phyloP scores from a whole-genome alignment of 352 stramenopile species.

The Blastocystis sp. region DNA sequence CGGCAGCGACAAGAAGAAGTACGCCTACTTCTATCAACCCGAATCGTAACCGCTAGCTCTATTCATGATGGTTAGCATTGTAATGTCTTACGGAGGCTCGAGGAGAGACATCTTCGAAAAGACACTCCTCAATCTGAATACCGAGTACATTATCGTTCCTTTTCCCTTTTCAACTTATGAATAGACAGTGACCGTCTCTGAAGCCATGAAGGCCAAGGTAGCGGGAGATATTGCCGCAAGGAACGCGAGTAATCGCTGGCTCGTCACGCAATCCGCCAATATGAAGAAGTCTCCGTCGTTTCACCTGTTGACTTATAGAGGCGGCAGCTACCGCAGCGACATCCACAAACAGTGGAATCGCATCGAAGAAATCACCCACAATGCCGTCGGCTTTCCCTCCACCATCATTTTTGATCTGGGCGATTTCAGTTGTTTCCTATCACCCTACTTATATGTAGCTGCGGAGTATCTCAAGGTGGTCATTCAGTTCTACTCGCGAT shows the following conservation, averaged over 20 bases:
- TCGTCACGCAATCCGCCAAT: background rate
- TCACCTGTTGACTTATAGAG: background rate
- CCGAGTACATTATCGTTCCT: constrained; percentile 12
- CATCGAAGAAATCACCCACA: background rate
- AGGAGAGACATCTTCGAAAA: constrained; percentile 54
- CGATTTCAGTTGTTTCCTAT: constrained; percentile 5
- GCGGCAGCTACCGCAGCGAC: background rate
- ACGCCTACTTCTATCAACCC: constrained; percentile 43
- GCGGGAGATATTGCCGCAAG: background rate
- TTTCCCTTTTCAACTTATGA: background rate
- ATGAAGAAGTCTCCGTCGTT: background rate
- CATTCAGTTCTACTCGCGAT: constrained; percentile 5
- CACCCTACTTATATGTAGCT: background rate
- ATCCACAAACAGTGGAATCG: background rate
- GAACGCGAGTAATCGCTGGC: constrained; percentile 17
- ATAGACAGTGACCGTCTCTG: constrained; percentile 12
- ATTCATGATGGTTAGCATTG: background rate
- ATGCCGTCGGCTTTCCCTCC: background rate
- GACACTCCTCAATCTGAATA: constrained; percentile 8
- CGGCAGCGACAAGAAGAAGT: constrained; percentile 63
- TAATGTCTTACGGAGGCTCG: constrained; percentile 48
- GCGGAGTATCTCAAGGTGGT: constrained; percentile 28
- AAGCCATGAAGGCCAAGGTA: constrained; percentile 21
- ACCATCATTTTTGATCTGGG: constrained; percentile 57
- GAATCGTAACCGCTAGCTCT: background rate